Evolutionary conservation across 495 filamentous ascomycete genomes (phyloP).

Genomic region (Aspergillus heteromorphus): DNA sequence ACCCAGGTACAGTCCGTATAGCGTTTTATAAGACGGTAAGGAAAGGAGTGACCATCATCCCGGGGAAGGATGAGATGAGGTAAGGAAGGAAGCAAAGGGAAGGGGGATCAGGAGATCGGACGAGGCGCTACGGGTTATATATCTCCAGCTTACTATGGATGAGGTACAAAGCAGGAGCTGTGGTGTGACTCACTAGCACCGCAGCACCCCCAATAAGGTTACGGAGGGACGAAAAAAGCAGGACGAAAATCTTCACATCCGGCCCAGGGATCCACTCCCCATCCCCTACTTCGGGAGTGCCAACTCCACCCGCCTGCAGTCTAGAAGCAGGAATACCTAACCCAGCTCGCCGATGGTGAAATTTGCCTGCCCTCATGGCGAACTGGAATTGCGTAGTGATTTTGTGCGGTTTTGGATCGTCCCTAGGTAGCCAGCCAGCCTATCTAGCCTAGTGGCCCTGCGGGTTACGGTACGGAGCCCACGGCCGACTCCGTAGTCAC

Average conservation of each 20-base stretch:
- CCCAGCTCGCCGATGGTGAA: conserved; percentile 13
- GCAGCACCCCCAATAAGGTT: conserved; percentile 17
- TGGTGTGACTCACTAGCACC: conserved; percentile 26
- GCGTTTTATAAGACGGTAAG: conserved; percentile 13
- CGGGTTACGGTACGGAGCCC: too few species aligned
- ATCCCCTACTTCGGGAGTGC: conserved; percentile 5
- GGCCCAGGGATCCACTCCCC: conserved; percentile 12
- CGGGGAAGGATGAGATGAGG: conserved; percentile 40
- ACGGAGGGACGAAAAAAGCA: conserved; percentile 8
- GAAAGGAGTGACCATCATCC: conserved; percentile 44
- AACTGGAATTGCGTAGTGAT: conserved; percentile 13
- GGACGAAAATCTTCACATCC: conserved; percentile 5
- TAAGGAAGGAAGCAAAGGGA: conserved; percentile 18
- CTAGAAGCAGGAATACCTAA: conserved; percentile 19
- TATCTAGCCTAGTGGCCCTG: neutral
- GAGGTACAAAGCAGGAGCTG: conserved; percentile 12
- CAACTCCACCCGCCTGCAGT: conserved; percentile 16
- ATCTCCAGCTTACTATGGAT: too few species aligned
- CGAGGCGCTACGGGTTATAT: conserved; percentile 11
- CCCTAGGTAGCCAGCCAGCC: too few species aligned
- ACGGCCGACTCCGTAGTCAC: conserved; percentile 5
- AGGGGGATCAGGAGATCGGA: conserved; percentile 4
- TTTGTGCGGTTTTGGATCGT: too few species aligned
- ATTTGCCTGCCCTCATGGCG: conserved; percentile 19
- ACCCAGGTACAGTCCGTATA: neutral